phyloP scores from a whole-genome alignment of 2,329 filamentous ascomycete genomes.

The Pseudonectria foliicola region DNA sequence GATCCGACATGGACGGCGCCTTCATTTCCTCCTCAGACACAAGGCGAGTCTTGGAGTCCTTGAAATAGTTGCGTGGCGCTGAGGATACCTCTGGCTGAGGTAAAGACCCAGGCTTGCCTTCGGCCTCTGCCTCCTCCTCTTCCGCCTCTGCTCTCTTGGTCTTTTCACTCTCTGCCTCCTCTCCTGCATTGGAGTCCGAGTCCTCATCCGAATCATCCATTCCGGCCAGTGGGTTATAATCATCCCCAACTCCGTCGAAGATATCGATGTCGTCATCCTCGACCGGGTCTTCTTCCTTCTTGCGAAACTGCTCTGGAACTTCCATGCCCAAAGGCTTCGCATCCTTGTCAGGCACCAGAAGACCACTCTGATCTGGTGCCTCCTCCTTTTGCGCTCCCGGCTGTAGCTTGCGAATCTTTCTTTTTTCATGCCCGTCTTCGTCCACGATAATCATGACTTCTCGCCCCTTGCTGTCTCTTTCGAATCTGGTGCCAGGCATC shows the following conservation, averaged over 20 bases:
- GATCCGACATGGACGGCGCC: constrained; percentile 58
- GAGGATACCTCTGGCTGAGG: constrained; percentile 34
- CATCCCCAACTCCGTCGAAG: constrained; percentile 58
- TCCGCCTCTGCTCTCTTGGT: constrained; percentile 13
- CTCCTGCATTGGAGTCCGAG: constrained; percentile 38
- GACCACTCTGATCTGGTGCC: constrained; percentile 30
- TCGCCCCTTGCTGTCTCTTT: constrained; percentile 52
- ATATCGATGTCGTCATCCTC: constrained; percentile 54
- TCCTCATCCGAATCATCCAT: constrained; percentile 40
- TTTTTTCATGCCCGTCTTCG: constrained; percentile 58
- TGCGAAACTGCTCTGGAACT: constrained; percentile 51
- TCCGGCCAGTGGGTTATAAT: constrained; percentile 60
- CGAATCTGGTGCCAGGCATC: constrained; percentile 49
- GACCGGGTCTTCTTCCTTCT: constrained; percentile 37
- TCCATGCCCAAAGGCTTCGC: constrained; percentile 58
- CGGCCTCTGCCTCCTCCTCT: constrained; percentile 13
- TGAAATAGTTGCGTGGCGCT: constrained; percentile 54
- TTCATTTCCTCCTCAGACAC: constrained; percentile 45
- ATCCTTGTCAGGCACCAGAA: constrained; percentile 48
- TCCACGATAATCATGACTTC: constrained; percentile 60
- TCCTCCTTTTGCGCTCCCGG: constrained; percentile 31
- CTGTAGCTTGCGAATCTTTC: constrained; percentile 52
- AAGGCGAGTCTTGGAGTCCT: constrained; percentile 48
- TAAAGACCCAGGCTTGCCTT: constrained; percentile 35
- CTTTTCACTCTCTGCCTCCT: constrained; percentile 25